Conservation (phyloP, 2,329 filamentous ascomycete genomes). For the Cladosporium sp. region DNA sequence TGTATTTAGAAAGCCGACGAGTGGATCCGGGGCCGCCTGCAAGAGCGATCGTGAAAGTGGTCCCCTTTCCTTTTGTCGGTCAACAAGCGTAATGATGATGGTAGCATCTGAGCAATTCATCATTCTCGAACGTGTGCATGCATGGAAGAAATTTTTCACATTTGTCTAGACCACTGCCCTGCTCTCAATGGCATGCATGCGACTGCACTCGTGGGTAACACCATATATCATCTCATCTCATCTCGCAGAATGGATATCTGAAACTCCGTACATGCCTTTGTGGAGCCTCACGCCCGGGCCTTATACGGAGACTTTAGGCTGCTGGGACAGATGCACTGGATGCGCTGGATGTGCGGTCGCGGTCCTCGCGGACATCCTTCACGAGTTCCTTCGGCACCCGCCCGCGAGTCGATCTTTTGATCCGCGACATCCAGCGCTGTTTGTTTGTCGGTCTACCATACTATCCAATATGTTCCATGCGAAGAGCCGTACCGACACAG, state of each 20-base stretch:
- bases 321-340: neutral
- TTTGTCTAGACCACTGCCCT: neutral
- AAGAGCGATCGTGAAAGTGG: neutral
- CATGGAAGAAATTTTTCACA: neutral
- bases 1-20: conserved; percentile 6
- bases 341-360: neutral
- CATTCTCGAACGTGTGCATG: neutral
- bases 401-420: neutral
- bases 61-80: neutral
- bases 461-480: too few relatives aligned
- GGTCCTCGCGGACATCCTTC: neutral
- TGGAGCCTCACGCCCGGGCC: neutral
- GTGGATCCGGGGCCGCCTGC: neutral
- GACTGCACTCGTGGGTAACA: neutral
- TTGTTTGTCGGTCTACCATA: neutral
- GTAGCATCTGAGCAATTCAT: neutral
- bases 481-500: too few relatives aligned
- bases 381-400: neutral
- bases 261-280: neutral
- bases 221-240: neutral
- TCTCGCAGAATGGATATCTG: neutral
- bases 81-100: conserved; percentile 15
- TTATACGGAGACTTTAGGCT: neutral
- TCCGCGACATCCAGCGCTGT: neutral
- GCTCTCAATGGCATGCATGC: neutral